Percentiles rank a stretch among this genome's conserved stretches.
Conservation (phyloP, 2,329 filamentous ascomycete genomes). For the Blumeriella jaapii region DNA sequence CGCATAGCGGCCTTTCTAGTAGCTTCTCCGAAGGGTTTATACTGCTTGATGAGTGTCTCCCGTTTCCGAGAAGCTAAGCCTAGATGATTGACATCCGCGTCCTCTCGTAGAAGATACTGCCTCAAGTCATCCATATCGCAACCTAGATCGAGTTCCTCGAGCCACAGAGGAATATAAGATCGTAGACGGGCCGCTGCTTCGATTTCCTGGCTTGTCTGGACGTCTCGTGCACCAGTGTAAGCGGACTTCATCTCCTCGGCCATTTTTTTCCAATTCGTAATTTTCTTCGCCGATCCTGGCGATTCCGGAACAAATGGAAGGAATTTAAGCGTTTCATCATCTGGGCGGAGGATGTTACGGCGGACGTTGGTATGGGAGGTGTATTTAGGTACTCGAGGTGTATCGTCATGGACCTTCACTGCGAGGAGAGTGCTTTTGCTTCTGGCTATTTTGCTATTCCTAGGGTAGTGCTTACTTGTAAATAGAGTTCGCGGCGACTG, state of each 20-base stretch:
- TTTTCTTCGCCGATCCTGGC: conserved; percentile 1
- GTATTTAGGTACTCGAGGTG: conserved; percentile 18
- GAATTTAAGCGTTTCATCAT: conserved; percentile 21
- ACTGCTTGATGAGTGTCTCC: conserved; percentile 8
- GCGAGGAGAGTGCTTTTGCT: conserved; percentile 6
- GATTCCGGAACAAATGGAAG: conserved; percentile 18
- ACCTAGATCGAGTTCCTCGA: conserved; percentile 12
- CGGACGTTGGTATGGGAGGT: conserved; percentile 17
- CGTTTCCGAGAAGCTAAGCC: conserved; percentile 7
- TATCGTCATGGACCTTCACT: conserved; percentile 8
- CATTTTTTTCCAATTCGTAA: conserved; percentile 7
- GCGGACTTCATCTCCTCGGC: conserved; percentile 16
- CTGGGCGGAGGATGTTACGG: conserved; percentile 19
- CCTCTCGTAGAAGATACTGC: conserved; percentile 12
- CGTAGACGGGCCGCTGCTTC: conserved; percentile 13
- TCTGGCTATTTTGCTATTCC: conserved; percentile 11
- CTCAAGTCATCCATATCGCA: conserved; percentile 11
- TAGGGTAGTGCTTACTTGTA: conserved; percentile 6
- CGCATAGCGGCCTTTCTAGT: conserved; percentile 1
- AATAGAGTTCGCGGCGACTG: background rate
- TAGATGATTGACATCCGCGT: conserved; percentile 3
- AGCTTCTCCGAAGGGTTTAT: conserved; percentile 3
- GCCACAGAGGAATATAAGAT: conserved; percentile 12
- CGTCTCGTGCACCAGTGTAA: conserved; percentile 5
- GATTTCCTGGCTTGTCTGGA: conserved; percentile 10